Evolutionary conservation across 495 filamentous ascomycete species (phyloP), one percentile per base, ranked within the genome.

Genomic region (Achaetomiella virescens): DNA sequence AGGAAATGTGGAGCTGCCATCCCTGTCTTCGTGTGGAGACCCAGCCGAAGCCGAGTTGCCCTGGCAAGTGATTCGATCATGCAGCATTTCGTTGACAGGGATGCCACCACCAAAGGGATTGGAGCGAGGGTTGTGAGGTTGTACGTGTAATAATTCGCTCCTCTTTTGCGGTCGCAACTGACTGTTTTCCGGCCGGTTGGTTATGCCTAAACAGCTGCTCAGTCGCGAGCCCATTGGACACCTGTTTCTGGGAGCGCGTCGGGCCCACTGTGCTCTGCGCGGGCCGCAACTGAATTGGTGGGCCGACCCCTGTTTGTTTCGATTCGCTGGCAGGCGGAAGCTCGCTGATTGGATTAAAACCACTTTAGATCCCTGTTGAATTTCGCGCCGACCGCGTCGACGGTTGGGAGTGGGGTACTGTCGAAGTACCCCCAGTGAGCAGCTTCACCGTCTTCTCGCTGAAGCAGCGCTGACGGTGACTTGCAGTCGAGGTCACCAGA

Each of bases 301-400:
- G 49, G 36, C 20, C 12, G 15, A 44, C 54, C 59, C 57, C 58
- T 55, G 60, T 52, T 42, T 55, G 48, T 61, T 57, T 54, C 36
- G 25, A 61, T 61, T 61, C 52, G 42, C 57, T 52, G 57, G 18
- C 24, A 60, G 55, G 61, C 55, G 61, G 62, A 56, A 65, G 17
- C 20, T 37, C 24, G 58, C 63, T 61, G 37, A 75, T 77, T 77
- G 72, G 74, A 25, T 41, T 25, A 24, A 52, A 57, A 31, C 29
- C 61, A 67, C 60, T 69, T 59, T 62, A 65, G 43, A 66, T 65
- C 70, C 72, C 64, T 72, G 71, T 56, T 11, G 7, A 5, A 18
- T 20, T 38, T 52, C 63, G 66, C 61, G 66, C 62, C 61, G 55
- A 46, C 51, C 21, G n/a, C 40, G 29, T 24, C 21, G 24, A 8